phyloP scores from a whole-genome alignment of 2,329 filamentous ascomycete genomes.

The Fusarium continuum region DNA sequence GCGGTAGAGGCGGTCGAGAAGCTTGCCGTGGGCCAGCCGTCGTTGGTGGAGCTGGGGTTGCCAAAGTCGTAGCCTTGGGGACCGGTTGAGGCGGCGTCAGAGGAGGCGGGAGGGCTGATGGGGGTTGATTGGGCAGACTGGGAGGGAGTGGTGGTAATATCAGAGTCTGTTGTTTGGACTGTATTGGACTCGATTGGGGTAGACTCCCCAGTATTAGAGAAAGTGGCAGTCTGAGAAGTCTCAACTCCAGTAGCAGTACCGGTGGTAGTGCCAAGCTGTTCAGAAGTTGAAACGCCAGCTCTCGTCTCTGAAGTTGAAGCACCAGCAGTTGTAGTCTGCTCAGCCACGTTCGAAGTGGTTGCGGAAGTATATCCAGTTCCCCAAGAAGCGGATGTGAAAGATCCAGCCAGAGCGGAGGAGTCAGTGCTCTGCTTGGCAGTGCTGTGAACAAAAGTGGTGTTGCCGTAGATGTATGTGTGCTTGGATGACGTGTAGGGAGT shows the following conservation, averaged over 20 bases:
- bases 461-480: conserved; percentile 29
- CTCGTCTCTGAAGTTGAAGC: neutral
- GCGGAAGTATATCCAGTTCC: neutral
- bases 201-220: neutral
- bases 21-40: conserved; percentile 19
- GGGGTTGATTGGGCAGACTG: neutral
- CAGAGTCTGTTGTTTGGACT: neutral
- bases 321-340: neutral
- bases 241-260: neutral
- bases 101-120: neutral
- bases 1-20: conserved; percentile 18
- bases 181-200: neutral
- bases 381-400: conserved; percentile 1
- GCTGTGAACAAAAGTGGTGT: conserved; percentile 24
- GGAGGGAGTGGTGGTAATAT: neutral
- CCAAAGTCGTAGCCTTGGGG: conserved; percentile 32
- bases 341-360: neutral
- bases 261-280: neutral
- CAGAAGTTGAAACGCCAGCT: neutral
- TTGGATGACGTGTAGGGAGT: conserved; percentile 13
- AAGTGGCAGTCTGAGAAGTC: neutral
- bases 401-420: conserved; percentile 20
- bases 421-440: conserved; percentile 1
- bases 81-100: neutral
- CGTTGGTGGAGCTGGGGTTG: neutral